These are phyloP conservation scores for Alternaria sp. DNA, from an alignment of 2,329 filamentous ascomycete species.

Conservation along the genomic window DNA sequence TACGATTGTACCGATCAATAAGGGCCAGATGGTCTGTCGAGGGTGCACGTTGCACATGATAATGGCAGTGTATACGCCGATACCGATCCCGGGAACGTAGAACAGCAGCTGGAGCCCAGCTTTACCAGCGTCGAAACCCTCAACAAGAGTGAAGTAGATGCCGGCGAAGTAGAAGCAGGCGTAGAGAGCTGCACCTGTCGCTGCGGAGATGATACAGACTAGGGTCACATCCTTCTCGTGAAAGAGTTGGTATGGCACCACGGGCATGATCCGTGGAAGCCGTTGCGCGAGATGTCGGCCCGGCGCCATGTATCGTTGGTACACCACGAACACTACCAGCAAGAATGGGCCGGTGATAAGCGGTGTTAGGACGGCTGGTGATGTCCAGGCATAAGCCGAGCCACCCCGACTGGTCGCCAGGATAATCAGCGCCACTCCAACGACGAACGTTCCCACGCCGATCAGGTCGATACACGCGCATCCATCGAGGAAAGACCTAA, in stretches of 20 bases:
- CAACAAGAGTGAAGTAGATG: constrained; percentile 1
- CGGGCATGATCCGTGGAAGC: background rate
- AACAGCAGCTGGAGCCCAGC: constrained; percentile 2
- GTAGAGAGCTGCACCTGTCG: background rate
- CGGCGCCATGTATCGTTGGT: background rate
- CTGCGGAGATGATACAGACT: constrained; percentile 3
- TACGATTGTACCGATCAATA: background rate
- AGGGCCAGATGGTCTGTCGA: background rate
- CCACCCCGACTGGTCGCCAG: background rate
- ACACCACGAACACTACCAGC: background rate
- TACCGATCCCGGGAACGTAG: background rate
- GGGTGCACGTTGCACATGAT: constrained; percentile 1
- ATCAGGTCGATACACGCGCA: background rate
- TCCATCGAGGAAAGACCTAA: background rate
- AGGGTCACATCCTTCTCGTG: constrained; percentile 1
- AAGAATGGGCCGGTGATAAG: background rate
- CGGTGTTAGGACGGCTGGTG: background rate
- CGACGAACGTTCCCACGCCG: background rate
- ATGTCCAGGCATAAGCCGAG: background rate
- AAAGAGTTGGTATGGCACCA: constrained; percentile 4
- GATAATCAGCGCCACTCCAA: background rate
- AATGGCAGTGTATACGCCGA: constrained; percentile 1
- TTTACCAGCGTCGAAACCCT: background rate
- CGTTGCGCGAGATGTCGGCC: background rate
- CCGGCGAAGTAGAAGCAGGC: constrained; percentile 4